Percentiles rank a stretch among this genome's conserved stretches.
These are phyloP conservation scores for Alternaria panax DNA, from an alignment of 2,329 filamentous ascomycete genomes.

Conservation along the genomic window DNA sequence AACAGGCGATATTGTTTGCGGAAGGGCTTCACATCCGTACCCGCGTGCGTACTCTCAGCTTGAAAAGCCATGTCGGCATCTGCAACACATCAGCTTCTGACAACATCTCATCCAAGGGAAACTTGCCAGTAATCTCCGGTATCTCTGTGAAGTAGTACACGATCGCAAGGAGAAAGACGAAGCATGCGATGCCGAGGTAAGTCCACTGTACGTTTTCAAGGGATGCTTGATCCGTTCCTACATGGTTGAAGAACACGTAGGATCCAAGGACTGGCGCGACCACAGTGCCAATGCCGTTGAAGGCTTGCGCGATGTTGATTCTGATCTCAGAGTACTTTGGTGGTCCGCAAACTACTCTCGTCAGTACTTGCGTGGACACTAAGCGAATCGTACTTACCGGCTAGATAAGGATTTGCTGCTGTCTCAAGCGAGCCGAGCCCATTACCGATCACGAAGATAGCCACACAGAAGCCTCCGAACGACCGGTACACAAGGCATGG, in stretches of 20 bases:
- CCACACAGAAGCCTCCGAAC: slow-evolving; percentile 67
- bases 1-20: slow-evolving; percentile 73
- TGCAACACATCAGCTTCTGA: slow-evolving; percentile 1
- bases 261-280: slow-evolving; percentile 66
- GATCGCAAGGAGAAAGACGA: slow-evolving; percentile 64
- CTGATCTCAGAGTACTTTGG: slow-evolving; percentile 65
- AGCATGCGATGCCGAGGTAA: slow-evolving; percentile 68
- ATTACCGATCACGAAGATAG: slow-evolving; percentile 63
- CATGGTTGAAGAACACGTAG: slow-evolving; percentile 68
- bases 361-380: not conserved
- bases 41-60: slow-evolving; percentile 47
- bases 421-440: slow-evolving; percentile 65
- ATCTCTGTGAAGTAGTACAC: slow-evolving; percentile 66
- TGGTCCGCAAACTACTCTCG: slow-evolving; percentile 60
- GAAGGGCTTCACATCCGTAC: slow-evolving; percentile 59
- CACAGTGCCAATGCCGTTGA: slow-evolving; percentile 66
- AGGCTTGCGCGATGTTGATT: slow-evolving; percentile 66
- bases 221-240: slow-evolving; percentile 57
- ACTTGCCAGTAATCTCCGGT: slow-evolving; percentile 60
- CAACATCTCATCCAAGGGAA: not conserved
- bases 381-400: slow-evolving; percentile 5
- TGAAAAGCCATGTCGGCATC: slow-evolving; percentile 64
- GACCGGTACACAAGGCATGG: slow-evolving; percentile 62
- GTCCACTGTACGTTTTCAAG: slow-evolving; percentile 70
- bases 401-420: slow-evolving; percentile 60